Base-by-base conservation (phyloP, 495 filamentous ascomycete species). In the Beverwykella pulmonaria region DNA sequence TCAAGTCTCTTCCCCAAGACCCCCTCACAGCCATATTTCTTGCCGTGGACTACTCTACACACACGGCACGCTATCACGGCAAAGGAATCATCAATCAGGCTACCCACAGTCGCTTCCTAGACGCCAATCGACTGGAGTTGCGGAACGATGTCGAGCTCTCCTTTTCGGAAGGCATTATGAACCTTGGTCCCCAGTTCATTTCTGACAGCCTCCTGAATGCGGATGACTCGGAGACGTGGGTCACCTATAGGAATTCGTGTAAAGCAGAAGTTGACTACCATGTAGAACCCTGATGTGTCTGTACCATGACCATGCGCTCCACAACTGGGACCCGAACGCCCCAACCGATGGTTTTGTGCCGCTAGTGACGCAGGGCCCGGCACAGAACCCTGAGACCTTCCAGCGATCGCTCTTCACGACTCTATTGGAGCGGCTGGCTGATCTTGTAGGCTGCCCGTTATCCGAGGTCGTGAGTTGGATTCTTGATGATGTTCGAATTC, bases 1-100 rank as follows among this genome's bases (percentile, higher is more conserved):
- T 69, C 54, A 59, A 65, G 15, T 54, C 60, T 30, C 60, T 69
- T 7, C 53, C 59, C 2, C 59, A 30, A 3, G 66, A 69, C 27
- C 60, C 67, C 19, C 44, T 65, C 22, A 60, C 39, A 0, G 67
- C 67, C 1, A 29, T 69, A 1, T 60, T 53, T 27, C 36, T 65
- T 14, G 44, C 53, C 14, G 20, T 69, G 8, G 32, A 69, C 48
- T 26, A 56, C 36, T 47, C 53, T 14, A 61, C 15, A 15, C 60
- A 44, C 7, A 61, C 67, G 1, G 67, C 67, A 8, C 67, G 67
- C 30, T 61, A 69, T 25, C 50, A 64, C 14, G 47, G 46, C 23
- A 19, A 44, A 26, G 54, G 67, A 1, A 29, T 49, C 34, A 69
- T 65, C 48, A 59, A 64, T 15, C 61, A 68, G 25, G n/a, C 19